Conservation (phyloP, 2,329 filamentous ascomycete species). For the Cadophora gregata region DNA sequence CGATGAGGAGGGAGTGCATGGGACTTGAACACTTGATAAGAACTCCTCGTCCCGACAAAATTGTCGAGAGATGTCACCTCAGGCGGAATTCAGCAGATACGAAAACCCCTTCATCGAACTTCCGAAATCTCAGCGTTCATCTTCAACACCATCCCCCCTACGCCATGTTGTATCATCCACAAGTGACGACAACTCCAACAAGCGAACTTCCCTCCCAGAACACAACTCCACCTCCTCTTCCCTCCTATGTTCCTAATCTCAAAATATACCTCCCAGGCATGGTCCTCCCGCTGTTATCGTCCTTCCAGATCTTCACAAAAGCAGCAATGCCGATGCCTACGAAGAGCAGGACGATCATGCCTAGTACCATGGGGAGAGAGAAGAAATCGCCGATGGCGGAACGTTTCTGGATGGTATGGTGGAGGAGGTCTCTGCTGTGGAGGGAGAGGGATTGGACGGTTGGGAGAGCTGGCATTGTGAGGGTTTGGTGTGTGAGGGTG, state of each 20-base stretch:
- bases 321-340: neutral
- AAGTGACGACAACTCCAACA: too few relatives aligned
- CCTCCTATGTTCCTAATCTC: neutral
- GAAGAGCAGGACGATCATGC: neutral
- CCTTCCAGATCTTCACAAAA: conserved; percentile 14
- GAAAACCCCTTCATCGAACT: too few relatives aligned
- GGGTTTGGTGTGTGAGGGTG: neutral
- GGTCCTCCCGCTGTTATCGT: neutral
- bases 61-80: too few relatives aligned
- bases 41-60: too few relatives aligned
- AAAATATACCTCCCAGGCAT: neutral
- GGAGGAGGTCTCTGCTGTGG: neutral
- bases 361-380: conserved; percentile 3
- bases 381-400: conserved; percentile 16
- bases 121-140: too few relatives aligned
- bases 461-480: conserved; percentile 6
- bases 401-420: conserved; percentile 3
- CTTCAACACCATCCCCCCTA: too few relatives aligned
- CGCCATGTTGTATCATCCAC: too few relatives aligned
- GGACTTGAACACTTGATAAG: too few relatives aligned
- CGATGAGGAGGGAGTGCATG: too few relatives aligned
- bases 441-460: neutral
- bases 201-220: too few relatives aligned
- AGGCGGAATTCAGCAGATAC: too few relatives aligned
- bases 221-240: too few relatives aligned